Evolutionary conservation across 441 rosid genomes (phyloP), one percentile per base, ranked within the genome.

Genomic region (Mallotus japonicus): DNA sequence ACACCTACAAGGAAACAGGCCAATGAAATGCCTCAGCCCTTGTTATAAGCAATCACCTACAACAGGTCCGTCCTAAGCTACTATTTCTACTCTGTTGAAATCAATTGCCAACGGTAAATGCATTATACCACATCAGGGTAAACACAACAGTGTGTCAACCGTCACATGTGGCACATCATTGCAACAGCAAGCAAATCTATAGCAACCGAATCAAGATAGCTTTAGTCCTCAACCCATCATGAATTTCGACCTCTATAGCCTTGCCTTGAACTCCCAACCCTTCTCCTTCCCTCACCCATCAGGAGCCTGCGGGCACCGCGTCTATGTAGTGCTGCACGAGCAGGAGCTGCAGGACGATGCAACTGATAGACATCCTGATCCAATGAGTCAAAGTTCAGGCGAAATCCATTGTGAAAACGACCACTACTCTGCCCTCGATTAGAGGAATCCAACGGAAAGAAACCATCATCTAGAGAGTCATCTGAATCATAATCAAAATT

Each of bases 401-500:
- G 78, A 61, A 65, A 81, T 74, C 69, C 82, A 79, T 68, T 64
- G 70, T 7, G 79, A 71, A 37, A 75, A 22, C 42, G 73, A 8
- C 71, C 71, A 58, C 73, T 55, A 59, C 82, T 54, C 62, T 84
- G 84, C 57, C 82, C 75, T 51, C 65, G 81, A 79, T 81, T 76
- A 24, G 77, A 84, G 8, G 86, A 71, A 19, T 85, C 87, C 49
- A 88, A 65, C 32, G 81, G 76, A 40, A 84, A 49, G 55, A 75
- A 75, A 9, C 73, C 80, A 16, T 83, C 96, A 72, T 79, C 85
- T 24, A 80, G 37, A 51, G 87, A 84, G 14, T 92, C 92, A 62
- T 85, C 96, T 0, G 87, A 85, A 63, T 85, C 91, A 81, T 86
- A 85, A 69, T 85, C 90, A 77, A 80, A 86, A 64, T 82, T 87